These are phyloP conservation scores for Mycena amicta DNA, from an alignment of 768 basidiomycete genomes.

Conservation along the genomic window DNA sequence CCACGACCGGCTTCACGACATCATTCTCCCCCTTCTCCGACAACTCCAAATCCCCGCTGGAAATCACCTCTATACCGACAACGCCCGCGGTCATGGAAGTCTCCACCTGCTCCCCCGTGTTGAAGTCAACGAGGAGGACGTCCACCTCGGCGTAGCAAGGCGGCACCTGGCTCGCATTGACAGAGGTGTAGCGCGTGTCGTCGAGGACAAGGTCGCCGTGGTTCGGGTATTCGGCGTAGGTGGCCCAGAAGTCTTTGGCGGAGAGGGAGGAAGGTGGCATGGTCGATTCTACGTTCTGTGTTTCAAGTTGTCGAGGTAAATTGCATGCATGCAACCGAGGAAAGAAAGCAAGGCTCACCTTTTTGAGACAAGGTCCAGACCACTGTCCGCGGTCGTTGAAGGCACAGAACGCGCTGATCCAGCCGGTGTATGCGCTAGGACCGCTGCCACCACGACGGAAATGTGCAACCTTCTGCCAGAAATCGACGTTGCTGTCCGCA, in stretches of 20 bases:
- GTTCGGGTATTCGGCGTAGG: not conserved
- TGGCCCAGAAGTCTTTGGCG: slow-evolving; percentile 1
- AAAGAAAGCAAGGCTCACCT: not conserved
- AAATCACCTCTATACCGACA: slow-evolving; percentile 16
- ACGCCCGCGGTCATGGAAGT: slow-evolving; percentile 28
- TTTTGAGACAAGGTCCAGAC: slow-evolving; percentile 3
- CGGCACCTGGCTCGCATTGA: too few relatives aligned
- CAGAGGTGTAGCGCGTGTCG: not conserved
- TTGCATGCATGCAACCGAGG: not conserved
- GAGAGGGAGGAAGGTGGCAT: not conserved
- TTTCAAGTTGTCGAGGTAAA: not conserved
- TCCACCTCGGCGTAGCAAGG: too few relatives aligned
- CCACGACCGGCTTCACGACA: too few relatives aligned
- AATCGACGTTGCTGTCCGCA: not conserved
- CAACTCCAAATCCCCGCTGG: not conserved
- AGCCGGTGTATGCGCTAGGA: slow-evolving; percentile 11
- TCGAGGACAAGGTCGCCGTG: too few relatives aligned
- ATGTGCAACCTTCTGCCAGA: too few relatives aligned
- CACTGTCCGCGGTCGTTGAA: slow-evolving; percentile 17
- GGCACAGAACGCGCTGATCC: slow-evolving; percentile 20
- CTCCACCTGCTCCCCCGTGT: slow-evolving; percentile 23
- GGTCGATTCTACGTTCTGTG: not conserved
- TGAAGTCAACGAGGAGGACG: too few relatives aligned
- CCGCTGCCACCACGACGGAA: not conserved
- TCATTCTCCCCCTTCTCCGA: too few relatives aligned